phyloP scores from a whole-genome alignment of 1,284 basidiomycete species.

The Microbotryomycetes sp. region DNA sequence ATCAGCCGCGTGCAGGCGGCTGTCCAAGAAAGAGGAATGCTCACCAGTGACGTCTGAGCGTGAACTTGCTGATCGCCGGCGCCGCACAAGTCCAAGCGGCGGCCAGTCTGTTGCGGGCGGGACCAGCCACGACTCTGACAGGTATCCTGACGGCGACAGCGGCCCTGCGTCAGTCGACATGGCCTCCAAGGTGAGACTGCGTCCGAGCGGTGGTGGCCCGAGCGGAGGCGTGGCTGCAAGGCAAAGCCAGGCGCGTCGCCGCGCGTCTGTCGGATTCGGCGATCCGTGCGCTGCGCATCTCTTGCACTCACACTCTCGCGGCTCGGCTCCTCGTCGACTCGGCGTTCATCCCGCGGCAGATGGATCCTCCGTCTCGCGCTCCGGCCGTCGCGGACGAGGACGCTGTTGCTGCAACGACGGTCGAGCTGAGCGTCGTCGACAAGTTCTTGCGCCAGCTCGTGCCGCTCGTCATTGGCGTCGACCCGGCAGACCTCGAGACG shows the following conservation, averaged over 20 bases:
- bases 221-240: not conserved
- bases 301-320: not conserved
- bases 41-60: not conserved
- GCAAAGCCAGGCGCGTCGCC: not conserved
- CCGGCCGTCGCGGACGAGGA: too few relatives aligned
- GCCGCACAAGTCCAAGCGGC: not conserved
- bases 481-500: slow-evolving; percentile 54
- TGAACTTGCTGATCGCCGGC: not conserved
- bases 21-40: too few relatives aligned
- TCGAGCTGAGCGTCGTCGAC: slow-evolving; percentile 40
- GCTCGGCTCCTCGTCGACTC: not conserved
- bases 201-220: too few relatives aligned
- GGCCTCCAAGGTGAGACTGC: too few relatives aligned
- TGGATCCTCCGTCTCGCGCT: not conserved
- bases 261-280: too few relatives aligned
- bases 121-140: slow-evolving; percentile 4
- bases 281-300: not conserved
- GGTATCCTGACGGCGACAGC: not conserved
- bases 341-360: not conserved
- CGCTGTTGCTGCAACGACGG: slow-evolving; percentile 6
- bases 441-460: slow-evolving; percentile 60
- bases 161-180: not conserved
- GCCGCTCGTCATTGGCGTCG: slow-evolving; percentile 64
- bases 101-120: not conserved
- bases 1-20: too few relatives aligned